Evolutionary conservation across 306 rosid genomes (phyloP).

Genomic region (Glycine latifolia): DNA sequence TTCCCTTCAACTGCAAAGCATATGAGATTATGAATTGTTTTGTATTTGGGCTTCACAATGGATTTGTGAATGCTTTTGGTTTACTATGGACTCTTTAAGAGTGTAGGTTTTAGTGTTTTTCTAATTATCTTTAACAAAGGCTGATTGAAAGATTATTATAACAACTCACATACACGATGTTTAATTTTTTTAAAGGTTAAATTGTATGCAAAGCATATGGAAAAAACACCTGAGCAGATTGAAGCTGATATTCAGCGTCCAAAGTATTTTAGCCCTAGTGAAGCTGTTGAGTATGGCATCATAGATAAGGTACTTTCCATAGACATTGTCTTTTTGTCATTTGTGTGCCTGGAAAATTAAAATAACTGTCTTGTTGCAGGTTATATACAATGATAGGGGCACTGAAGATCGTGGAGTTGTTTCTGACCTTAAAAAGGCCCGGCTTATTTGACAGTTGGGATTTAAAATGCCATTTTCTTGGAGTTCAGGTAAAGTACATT

Average conservation of each 20-base stretch:
- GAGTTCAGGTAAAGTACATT: conserved; percentile 62
- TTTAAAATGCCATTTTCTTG: conserved; percentile 46
- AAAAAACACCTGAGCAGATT: conserved; percentile 81
- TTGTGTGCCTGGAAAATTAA: conserved; percentile 24
- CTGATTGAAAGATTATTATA: conserved; percentile 39
- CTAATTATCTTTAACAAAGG: conserved; percentile 20
- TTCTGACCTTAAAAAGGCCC: conserved; percentile 86
- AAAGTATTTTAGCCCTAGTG: conserved; percentile 96
- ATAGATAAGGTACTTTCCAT: conserved; percentile 82
- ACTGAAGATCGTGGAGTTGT: conserved; percentile 81
- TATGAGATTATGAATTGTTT: conserved; percentile 36
- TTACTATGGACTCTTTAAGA: conserved; percentile 23
- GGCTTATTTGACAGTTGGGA: conserved; percentile 63
- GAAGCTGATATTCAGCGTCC: conserved; percentile 90
- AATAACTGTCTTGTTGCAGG: conserved; percentile 57
- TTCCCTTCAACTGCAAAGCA: conserved; percentile 37
- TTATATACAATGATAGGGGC: conserved; percentile 77
- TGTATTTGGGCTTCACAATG: conserved; percentile 34
- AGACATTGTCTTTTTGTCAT: background rate
- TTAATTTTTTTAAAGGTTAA: conserved; percentile 66
- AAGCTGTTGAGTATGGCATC: conserved; percentile 98
- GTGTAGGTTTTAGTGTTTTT: conserved; percentile 3
- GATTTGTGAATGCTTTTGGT: conserved; percentile 22
- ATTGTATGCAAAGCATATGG: conserved; percentile 77
- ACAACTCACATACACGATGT: conserved; percentile 36